Evolutionary conservation across 2,329 filamentous ascomycete species (phyloP).

Genomic region (Xylariales sp.): DNA sequence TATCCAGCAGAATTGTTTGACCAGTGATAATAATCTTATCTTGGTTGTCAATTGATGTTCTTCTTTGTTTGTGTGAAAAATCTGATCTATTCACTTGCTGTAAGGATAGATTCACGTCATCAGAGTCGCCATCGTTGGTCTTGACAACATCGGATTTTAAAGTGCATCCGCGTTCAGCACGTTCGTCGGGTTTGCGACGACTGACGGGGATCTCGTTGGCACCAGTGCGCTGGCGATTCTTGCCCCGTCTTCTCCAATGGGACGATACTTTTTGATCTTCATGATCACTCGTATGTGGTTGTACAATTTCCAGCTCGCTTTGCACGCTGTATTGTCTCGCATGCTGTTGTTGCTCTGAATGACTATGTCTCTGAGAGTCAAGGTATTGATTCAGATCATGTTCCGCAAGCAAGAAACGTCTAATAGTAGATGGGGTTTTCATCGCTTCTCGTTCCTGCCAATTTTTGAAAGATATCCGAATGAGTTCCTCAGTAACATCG

Average conservation of each 20-base stretch:
- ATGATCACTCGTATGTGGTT: not conserved
- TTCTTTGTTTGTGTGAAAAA: too few relatives aligned
- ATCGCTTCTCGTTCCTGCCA: slow-evolving; percentile 16
- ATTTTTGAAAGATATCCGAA: slow-evolving; percentile 14
- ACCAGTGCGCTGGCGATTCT: slow-evolving; percentile 1
- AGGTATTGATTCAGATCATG: slow-evolving; percentile 15
- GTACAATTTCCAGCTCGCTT: not conserved
- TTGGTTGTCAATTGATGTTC: not conserved
- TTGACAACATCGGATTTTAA: not conserved
- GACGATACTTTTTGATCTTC: not conserved
- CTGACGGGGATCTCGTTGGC: slow-evolving; percentile 7
- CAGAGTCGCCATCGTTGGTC: too few relatives aligned
- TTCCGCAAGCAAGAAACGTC: slow-evolving; percentile 20
- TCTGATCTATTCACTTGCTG: not conserved
- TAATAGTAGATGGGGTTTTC: slow-evolving; percentile 17
- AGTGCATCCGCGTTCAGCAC: not conserved
- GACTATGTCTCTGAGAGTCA: not conserved
- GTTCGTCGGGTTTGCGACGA: not conserved
- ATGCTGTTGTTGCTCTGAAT: not conserved
- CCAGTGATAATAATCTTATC: slow-evolving; percentile 6
- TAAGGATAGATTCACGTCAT: too few relatives aligned
- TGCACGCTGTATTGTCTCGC: too few relatives aligned
- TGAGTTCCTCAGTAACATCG: slow-evolving; percentile 11
- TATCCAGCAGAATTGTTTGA: slow-evolving; percentile 6
- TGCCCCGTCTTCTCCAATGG: not conserved